Conservation (phyloP, 805 yeast species). For the Groenewaldozyma tartarivorans region DNA sequence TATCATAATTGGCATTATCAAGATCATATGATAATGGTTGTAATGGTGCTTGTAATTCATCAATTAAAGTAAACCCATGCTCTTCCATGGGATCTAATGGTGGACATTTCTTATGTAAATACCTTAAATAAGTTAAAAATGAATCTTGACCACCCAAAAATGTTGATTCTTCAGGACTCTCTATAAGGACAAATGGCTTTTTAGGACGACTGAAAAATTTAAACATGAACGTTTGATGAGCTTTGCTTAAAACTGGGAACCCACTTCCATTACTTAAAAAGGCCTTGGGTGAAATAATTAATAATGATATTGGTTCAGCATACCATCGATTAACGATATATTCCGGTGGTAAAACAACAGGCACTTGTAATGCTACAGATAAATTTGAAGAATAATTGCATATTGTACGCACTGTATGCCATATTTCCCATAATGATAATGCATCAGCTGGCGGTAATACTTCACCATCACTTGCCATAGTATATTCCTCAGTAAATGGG, state of each 20-base stretch:
- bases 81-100: conserved; percentile 25
- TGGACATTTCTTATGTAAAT: conserved; percentile 18
- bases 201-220: conserved; percentile 29
- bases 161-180: conserved; percentile 9
- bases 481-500: conserved; percentile 28
- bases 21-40: conserved; percentile 60
- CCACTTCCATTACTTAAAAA: conserved; percentile 51
- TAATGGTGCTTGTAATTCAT: conserved; percentile 49
- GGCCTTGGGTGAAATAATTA: conserved; percentile 45
- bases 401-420: conserved; percentile 54
- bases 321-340: conserved; percentile 52
- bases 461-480: conserved; percentile 23
- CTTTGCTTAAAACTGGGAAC: conserved; percentile 56
- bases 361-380: conserved; percentile 69
- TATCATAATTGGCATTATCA: conserved; percentile 49
- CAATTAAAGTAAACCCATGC: conserved; percentile 32
- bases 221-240: conserved; percentile 41
- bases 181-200: background rate
- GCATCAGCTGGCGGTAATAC: conserved; percentile 30
- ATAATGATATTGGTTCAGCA: conserved; percentile 54
- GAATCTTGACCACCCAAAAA: conserved; percentile 18
- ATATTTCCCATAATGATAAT: conserved; percentile 62
- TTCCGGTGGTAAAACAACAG: conserved; percentile 46
- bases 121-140: conserved; percentile 18
- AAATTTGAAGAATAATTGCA: conserved; percentile 46